A percentile compares a stretch with the other conserved stretches of the same genome.
These are phyloP conservation scores for Pistacia atlantica DNA, from an alignment of 345 rosid genomes.

Conservation along the genomic window DNA sequence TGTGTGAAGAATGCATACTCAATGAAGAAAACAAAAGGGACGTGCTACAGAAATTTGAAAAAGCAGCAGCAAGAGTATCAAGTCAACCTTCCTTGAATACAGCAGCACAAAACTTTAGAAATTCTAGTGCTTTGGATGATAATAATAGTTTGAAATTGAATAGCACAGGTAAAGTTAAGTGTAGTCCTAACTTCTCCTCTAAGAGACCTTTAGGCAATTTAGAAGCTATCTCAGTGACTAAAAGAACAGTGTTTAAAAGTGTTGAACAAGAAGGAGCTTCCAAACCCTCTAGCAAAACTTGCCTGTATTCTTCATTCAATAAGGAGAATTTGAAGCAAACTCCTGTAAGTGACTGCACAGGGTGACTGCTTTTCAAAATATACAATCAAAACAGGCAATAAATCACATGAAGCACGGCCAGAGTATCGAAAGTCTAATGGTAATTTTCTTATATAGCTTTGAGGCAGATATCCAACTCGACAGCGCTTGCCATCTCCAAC, in stretches of 20 bases:
- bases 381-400: not conserved
- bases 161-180: conserved; percentile 11
- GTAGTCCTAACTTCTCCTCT: conserved; percentile 10
- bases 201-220: conserved; percentile 14
- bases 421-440: conserved; percentile 14
- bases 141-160: conserved; percentile 5
- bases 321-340: conserved; percentile 10
- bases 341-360: not conserved
- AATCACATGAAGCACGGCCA: conserved; percentile 14
- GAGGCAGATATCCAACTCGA: not conserved
- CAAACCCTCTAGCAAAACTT: conserved; percentile 10
- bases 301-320: not conserved
- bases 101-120: not conserved
- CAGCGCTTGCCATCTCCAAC: too few relatives aligned
- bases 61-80: not conserved
- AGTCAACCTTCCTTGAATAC: not conserved
- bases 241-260: conserved; percentile 14
- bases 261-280: not conserved
- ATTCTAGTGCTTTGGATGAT: not conserved
- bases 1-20: conserved; percentile 55
- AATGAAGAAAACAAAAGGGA: conserved; percentile 27
- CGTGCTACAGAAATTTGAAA: conserved; percentile 23
- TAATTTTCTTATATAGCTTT: conserved; percentile 15
- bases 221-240: not conserved
- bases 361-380: not conserved